Conservation (phyloP, 1,284 basidiomycete species). For the Tilletia horrida region DNA sequence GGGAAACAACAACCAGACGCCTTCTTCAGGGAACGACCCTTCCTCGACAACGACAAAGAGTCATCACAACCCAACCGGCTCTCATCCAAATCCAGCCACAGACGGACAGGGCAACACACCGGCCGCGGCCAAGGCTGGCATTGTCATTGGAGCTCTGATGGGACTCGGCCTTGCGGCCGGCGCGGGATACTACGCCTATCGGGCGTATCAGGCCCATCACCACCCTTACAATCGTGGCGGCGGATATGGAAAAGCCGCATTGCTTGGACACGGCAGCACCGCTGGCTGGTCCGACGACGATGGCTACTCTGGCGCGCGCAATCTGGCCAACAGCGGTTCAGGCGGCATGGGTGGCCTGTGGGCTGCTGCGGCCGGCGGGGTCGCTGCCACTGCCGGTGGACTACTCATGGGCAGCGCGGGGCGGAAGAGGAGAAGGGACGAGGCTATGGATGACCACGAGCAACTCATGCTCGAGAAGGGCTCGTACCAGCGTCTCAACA, state of each 20-base stretch:
- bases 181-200: conserved; percentile 38
- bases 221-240: conserved; percentile 34
- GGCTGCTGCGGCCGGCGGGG: not conserved
- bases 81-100: conserved; percentile 16
- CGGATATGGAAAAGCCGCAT: conserved; percentile 2
- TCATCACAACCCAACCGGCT: not conserved
- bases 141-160: conserved; percentile 36
- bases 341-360: not conserved
- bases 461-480: not conserved
- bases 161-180: conserved; percentile 42
- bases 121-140: conserved; percentile 38
- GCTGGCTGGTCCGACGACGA: conserved; percentile 24
- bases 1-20: not conserved
- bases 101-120: conserved; percentile 19
- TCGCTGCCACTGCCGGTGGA: not conserved
- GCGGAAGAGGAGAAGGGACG: not conserved
- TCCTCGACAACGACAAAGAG: conserved; percentile 4
- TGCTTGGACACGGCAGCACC: not conserved
- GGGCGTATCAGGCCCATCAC: conserved; percentile 28
- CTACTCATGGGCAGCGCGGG: not conserved
- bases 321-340: not conserved
- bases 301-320: conserved; percentile 19
- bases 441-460: not conserved
- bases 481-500: too few species aligned
- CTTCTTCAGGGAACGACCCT: conserved; percentile 19